Evolutionary conservation across 2,329 filamentous ascomycete species (phyloP), one percentile per base, ranked within the genome.

Genomic region (Sphaceloma murrayae): DNA sequence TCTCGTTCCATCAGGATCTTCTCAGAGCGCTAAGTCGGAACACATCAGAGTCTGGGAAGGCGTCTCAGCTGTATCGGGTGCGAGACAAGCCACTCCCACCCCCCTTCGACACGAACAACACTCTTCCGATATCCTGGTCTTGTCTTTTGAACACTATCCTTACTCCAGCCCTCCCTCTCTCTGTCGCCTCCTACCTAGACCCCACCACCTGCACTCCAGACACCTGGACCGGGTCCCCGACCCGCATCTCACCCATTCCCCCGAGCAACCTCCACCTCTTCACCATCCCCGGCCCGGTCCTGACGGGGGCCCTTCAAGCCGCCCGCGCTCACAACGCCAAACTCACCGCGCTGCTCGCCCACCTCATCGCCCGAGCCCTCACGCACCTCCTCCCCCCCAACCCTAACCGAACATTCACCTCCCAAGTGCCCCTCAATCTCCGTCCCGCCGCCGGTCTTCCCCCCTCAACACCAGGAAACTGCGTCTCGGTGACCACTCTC

Each of bases 1-100:
- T 61, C 0, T 52, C 61, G 3, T 70, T 73, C 46, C 68, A 72
- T 45, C 55, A 52, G 3, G 58, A 63, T 0, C 63, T 72, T 34
- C 52, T 67, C 8, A 16, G 56, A 3, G 57, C 53, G 2, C 42
- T 54, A 10, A 30, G 26, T 3, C 29, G 56, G n/a, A 24, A 42
- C 5, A 8, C 48, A 4, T 7, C 16, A 8, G 6, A 26, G 22
- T n/a, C 17, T 7, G 1, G 44, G 43, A 36, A 33, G 49, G 3
- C 19, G 26, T 17, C 11, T 27, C 45, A 10, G 8, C 47, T 2
- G 36, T 43, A 3, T 45, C 56, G 13, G 8, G 27, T 56, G 19
- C 34, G 55, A 6, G 36, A 17, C 2, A 34, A 16, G 19, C 43
- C 51, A 1, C 52, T 68, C 2, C 55, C 59, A 2, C 52, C 54